A percentile compares a stretch with the other conserved stretches of the same genome.
Evolutionary conservation across 2,329 filamentous ascomycete species (phyloP).

Genomic region (Xylariaceae sp.): DNA sequence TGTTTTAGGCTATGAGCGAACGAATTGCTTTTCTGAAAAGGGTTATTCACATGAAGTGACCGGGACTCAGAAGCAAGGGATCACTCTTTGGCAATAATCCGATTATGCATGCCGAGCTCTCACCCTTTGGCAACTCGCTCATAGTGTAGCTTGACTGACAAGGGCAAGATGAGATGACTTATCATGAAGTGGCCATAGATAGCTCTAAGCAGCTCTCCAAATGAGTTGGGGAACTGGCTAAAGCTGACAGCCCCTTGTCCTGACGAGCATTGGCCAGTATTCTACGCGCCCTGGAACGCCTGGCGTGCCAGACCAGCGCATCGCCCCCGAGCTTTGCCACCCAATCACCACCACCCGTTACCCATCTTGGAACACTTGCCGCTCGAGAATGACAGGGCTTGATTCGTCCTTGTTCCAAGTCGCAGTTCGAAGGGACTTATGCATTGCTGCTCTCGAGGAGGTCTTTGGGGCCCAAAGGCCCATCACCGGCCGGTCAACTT

Average conservation of each 20-base stretch:
- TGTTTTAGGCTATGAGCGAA: conserved; percentile 4
- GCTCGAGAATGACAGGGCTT: conserved; percentile 47
- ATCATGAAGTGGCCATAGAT: too few species aligned
- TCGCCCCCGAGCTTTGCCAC: conserved; percentile 34
- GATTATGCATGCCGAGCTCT: neutral
- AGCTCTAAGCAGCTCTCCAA: too few species aligned
- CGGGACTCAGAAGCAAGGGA: neutral
- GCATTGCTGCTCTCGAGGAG: conserved; percentile 8
- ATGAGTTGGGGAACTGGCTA: neutral
- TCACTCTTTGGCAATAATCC: neutral
- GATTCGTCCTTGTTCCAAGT: conserved; percentile 45
- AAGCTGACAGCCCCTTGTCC: neutral
- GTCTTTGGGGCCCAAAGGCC: neutral
- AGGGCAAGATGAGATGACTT: neutral
- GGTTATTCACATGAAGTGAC: conserved; percentile 8
- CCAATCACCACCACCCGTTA: conserved; percentile 46
- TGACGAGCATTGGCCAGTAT: conserved; percentile 20
- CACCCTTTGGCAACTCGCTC: too few species aligned
- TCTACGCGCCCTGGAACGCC: conserved; percentile 52
- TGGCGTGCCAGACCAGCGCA: conserved; percentile 42
- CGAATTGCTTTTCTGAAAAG: conserved; percentile 12
- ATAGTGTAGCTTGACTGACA: neutral
- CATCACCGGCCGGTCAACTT: too few species aligned
- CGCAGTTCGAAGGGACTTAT: conserved; percentile 31
- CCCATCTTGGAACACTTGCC: conserved; percentile 49